Conservation (phyloP, 345 rosid species). For the Eucalyptus pauciflora region DNA sequence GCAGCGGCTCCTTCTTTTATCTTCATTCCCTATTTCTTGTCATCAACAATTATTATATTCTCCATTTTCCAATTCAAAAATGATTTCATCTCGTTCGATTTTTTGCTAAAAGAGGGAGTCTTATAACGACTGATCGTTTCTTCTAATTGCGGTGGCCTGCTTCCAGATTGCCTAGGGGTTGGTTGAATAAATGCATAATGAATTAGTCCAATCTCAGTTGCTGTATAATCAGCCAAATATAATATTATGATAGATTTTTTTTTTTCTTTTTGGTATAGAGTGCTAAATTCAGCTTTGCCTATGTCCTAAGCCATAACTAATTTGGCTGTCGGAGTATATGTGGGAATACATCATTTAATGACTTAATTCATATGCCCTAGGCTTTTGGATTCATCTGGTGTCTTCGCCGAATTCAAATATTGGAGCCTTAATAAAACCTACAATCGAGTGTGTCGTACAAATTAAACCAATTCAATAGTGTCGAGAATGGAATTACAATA, state of each 20-base stretch:
- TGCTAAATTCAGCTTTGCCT: not conserved
- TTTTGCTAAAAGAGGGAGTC: not conserved
- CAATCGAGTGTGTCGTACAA: not conserved
- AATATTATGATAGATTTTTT: not conserved
- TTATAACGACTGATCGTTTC: not conserved
- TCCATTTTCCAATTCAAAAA: not conserved
- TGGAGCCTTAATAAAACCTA: not conserved
- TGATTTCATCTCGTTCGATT: not conserved
- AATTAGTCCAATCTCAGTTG: not conserved
- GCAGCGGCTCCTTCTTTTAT: not conserved
- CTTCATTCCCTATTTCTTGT: not conserved
- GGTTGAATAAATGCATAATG: not conserved
- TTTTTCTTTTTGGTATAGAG: too few species aligned
- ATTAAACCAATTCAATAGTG: not conserved
- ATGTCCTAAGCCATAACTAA: not conserved
- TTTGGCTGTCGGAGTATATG: not conserved
- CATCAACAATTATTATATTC: not conserved
- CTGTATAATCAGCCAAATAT: not conserved
- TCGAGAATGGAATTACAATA: not conserved
- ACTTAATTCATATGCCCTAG: not conserved
- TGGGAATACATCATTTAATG: not conserved
- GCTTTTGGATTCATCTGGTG: not conserved
- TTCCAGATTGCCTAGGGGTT: not conserved
- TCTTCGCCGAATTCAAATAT: rapidly evolving
- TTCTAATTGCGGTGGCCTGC: not conserved